These are phyloP conservation scores for Coemansia sp. DNA, from an alignment of 192 early-diverging fungal species.

Conservation along the genomic window DNA sequence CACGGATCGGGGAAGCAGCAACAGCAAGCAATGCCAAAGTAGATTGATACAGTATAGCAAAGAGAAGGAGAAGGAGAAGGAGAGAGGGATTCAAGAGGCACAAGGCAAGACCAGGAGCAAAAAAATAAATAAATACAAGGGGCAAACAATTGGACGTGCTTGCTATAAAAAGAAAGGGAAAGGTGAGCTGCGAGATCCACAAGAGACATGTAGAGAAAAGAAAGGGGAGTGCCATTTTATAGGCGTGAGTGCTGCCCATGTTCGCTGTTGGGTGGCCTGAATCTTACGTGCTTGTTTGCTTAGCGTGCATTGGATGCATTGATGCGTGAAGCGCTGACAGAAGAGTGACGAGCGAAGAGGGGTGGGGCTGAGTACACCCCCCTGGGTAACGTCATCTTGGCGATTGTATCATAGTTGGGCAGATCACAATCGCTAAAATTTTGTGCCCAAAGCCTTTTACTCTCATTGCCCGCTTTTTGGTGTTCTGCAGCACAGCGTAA, in stretches of 20 bases:
- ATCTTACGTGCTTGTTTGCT: not conserved
- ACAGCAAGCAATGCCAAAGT: conserved; percentile 2
- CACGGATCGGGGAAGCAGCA: not conserved
- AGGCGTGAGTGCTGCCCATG: conserved; percentile 1
- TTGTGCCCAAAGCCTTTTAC: not conserved
- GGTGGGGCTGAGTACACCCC: not conserved
- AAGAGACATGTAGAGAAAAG: conserved; percentile 3
- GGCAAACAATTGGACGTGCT: not conserved
- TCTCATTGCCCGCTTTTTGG: not conserved
- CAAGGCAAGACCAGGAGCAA: no score
- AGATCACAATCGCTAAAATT: conserved; percentile 1
- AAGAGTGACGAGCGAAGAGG: not conserved
- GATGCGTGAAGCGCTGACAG: conserved; percentile 3
- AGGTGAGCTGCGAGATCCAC: not conserved
- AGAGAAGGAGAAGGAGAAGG: not conserved
- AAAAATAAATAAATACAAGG: conserved; percentile 1
- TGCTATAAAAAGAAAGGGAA: not conserved
- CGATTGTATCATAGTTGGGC: not conserved
- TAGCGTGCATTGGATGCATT: conserved; percentile 4
- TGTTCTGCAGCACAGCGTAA: not conserved
- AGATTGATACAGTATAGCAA: not conserved
- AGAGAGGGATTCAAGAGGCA: not conserved
- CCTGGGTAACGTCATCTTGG: not conserved
- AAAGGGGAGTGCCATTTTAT: conserved; percentile 1
- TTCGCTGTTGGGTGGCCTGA: not conserved